Evolutionary conservation across 2,329 filamentous ascomycete genomes (phyloP), one percentile per base, ranked within the genome.

Genomic region (Penicillium rolfsii): DNA sequence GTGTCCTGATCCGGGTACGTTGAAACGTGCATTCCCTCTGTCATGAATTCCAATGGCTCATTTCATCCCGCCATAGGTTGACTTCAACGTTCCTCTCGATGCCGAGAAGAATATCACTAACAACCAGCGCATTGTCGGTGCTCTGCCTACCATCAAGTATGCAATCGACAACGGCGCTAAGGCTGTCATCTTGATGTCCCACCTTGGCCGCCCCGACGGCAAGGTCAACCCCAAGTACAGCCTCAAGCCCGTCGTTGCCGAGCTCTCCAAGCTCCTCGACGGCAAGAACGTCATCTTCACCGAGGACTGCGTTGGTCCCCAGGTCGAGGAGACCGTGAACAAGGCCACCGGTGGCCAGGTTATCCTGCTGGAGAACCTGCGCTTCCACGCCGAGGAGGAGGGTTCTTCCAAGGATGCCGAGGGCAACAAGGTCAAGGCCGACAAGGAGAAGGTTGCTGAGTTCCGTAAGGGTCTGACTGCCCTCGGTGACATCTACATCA

Each of bases 11-110:
- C 79, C 91, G 95, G 76, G 95, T 96, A 86, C 80, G 91, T 83
- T 63, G 0, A 8, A 16, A 41, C 3, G n/a, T n/a, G 11, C 6
- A 62, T 65, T 73, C 71, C 67, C 74, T 59, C 56, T 26, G 52
- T 53, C 19, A 45, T 11, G 36, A 48, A 22, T 28, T 1, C 4
- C 56, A 61, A 64, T 61, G 26, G 55, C 61, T 64, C 45, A 67
- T 46, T 38, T 52, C 45, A 55, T 22, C 22, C 16, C 41, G 8
- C 74, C 40, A 46, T 38, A 97, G 93, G 94, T 99, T 79, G 95
- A 99, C 87, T 99, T 99, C 89, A 99, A 99, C 82, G 96, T 99
- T 60, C 95, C 95, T 67, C 92, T 99, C 75, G 93, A 99, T 77
- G 87, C 84, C 70, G 85, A 95, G 77, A 96, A 93, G 84, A 93